phyloP scores from a whole-genome alignment of 179 eudicot genomes.

The Corrigiola litoralis region DNA sequence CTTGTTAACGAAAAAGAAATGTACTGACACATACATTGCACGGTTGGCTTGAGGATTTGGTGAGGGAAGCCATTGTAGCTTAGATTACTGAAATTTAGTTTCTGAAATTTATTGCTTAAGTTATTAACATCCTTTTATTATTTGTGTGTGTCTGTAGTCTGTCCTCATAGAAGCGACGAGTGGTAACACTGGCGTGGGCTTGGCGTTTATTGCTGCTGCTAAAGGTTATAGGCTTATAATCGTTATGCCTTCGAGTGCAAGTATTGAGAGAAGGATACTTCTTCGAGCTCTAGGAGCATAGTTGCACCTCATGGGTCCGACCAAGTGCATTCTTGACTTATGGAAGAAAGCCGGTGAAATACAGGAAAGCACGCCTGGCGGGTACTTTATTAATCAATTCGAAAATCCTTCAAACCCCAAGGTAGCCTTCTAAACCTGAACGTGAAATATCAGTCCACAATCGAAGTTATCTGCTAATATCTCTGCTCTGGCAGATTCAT shows the following conservation, averaged over 20 bases:
- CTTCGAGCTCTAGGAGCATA: slow-evolving; percentile 94
- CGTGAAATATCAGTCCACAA: neutral
- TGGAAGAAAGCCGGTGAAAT: slow-evolving; percentile 85
- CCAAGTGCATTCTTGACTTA: slow-evolving; percentile 90
- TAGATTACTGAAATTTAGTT: neutral
- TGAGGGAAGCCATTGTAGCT: too few species aligned
- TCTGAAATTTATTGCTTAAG: neutral
- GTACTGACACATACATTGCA: too few species aligned
- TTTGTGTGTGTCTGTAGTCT: slow-evolving; percentile 36
- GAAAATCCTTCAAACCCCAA: slow-evolving; percentile 74
- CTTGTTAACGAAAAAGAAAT: too few species aligned
- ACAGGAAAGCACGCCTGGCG: slow-evolving; percentile 59
- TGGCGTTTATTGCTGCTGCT: slow-evolving; percentile 94
- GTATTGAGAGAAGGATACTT: slow-evolving; percentile 81
- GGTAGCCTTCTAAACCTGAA: too few species aligned
- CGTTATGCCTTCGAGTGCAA: slow-evolving; percentile 93
- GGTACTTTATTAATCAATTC: slow-evolving; percentile 88
- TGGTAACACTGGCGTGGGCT: slow-evolving; percentile 94
- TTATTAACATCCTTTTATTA: too few species aligned
- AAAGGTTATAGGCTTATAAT: slow-evolving; percentile 85
- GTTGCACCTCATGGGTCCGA: slow-evolving; percentile 74
- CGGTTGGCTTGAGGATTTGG: too few species aligned
- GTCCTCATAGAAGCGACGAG: slow-evolving; percentile 94
- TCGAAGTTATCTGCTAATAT: neutral
- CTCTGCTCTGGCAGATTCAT: slow-evolving; percentile 42